Evolutionary conservation across 2,329 filamentous ascomycete genomes (phyloP).

Genomic region (Fonsecaea erecta): DNA sequence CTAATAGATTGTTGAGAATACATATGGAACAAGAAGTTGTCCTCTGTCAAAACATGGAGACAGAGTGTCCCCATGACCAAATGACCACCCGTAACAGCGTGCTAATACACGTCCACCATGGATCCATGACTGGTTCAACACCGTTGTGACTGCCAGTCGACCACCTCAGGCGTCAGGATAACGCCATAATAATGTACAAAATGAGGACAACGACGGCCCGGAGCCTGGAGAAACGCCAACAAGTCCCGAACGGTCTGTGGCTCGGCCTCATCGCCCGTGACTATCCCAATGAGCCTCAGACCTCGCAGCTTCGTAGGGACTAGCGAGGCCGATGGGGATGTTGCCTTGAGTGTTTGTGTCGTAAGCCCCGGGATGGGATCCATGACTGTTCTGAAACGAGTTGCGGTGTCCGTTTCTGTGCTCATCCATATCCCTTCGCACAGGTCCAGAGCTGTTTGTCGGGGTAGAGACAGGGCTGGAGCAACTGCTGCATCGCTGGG

Average conservation of each 20-base stretch:
- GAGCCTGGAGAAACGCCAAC: neutral
- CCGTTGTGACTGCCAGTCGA: neutral
- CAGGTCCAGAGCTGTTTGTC: neutral
- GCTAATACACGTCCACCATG: neutral
- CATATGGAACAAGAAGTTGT: neutral
- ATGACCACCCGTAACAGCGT: neutral
- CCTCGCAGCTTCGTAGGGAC: neutral
- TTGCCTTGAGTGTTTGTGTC: conserved; percentile 1
- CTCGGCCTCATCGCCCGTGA: neutral
- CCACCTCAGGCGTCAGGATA: neutral
- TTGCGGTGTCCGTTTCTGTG: conserved; percentile 1
- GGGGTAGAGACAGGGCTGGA: conserved; percentile 2
- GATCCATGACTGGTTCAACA: neutral
- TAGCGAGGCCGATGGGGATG: neutral
- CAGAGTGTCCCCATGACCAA: neutral
- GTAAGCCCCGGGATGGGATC: neutral
- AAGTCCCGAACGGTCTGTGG: neutral
- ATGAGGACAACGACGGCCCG: neutral
- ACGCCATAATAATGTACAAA: neutral
- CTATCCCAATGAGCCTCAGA: neutral
- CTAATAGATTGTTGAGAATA: neutral
- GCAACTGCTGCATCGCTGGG: conserved; percentile 16
- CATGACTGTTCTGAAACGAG: neutral
- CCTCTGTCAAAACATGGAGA: neutral
- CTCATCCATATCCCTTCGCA: neutral